phyloP scores from a whole-genome alignment of 352 stramenopile genomes.

The Phytophthora cactorum region DNA sequence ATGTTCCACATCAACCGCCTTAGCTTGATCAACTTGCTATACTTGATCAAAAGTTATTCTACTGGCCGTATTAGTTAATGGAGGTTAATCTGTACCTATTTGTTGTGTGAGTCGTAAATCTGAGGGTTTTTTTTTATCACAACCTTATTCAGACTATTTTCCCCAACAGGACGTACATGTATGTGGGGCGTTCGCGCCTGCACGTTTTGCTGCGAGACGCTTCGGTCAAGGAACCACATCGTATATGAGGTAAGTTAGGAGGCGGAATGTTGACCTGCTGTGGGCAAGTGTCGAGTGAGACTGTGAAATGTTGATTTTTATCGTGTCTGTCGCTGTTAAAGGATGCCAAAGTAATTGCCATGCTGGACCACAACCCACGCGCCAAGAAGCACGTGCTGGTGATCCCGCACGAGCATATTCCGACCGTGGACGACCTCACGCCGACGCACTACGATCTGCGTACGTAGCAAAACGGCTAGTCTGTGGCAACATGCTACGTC shows the following conservation, averaged over 20 bases:
- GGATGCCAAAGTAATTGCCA: slow-evolving; percentile 67
- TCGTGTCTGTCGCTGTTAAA: slow-evolving; percentile 25
- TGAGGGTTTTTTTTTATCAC: too few relatives aligned
- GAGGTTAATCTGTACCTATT: too few relatives aligned
- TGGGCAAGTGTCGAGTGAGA: neutral
- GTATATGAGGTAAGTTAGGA: slow-evolving; percentile 52
- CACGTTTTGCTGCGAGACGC: slow-evolving; percentile 64
- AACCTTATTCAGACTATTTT: neutral
- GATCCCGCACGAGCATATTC: slow-evolving; percentile 69
- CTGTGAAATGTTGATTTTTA: neutral
- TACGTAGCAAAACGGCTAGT: slow-evolving; percentile 24
- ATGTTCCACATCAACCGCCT: too few relatives aligned
- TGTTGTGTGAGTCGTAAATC: too few relatives aligned
- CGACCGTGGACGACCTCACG: slow-evolving; percentile 55
- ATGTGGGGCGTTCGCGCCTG: slow-evolving; percentile 48
- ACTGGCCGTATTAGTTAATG: too few relatives aligned
- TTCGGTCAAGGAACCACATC: slow-evolving; percentile 53
- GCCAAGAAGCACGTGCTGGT: slow-evolving; percentile 65
- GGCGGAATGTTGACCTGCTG: neutral
- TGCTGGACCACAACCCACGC: slow-evolving; percentile 64
- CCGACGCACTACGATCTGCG: slow-evolving; percentile 45
- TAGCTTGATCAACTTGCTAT: too few relatives aligned
- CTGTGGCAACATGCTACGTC: neutral
- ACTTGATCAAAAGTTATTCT: too few relatives aligned
- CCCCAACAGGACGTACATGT: neutral